These are phyloP conservation scores for Dovyalis caffra DNA, from an alignment of 345 rosid species.

Conservation along the genomic window DNA sequence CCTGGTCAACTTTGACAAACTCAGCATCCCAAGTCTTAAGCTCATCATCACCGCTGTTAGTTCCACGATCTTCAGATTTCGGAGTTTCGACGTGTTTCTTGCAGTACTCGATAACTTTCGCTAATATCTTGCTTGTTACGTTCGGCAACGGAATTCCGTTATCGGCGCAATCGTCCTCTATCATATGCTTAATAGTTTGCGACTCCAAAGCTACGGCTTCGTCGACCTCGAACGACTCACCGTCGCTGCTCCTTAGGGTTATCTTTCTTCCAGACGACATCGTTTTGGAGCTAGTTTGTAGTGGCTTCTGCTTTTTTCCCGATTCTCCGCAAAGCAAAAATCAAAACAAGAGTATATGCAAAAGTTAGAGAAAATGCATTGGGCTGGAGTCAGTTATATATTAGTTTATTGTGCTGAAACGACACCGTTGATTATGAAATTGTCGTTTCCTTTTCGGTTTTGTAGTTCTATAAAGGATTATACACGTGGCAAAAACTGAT, in stretches of 20 bases:
- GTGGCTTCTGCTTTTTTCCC: no score
- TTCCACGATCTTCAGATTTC: neutral
- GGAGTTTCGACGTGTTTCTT: slow-evolving; percentile 28
- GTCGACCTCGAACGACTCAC: slow-evolving; percentile 21
- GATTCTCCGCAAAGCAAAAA: no score
- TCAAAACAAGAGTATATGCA: no score
- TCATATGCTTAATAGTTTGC: slow-evolving; percentile 29
- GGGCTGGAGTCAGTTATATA: no score
- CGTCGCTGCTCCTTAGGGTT: slow-evolving; percentile 21
- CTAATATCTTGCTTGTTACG: slow-evolving; percentile 29
- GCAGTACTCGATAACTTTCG: slow-evolving; percentile 35
- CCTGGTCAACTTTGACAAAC: slow-evolving; percentile 33
- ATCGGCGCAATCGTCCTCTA: slow-evolving; percentile 28
- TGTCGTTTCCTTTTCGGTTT: no score
- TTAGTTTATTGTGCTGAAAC: no score
- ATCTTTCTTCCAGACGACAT: slow-evolving; percentile 24
- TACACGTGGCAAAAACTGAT: no score
- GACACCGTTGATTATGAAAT: no score
- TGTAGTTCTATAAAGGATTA: no score
- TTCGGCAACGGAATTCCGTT: slow-evolving; percentile 26
- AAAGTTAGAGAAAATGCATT: no score
- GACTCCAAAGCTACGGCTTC: slow-evolving; percentile 27
- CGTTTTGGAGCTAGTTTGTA: neutral
- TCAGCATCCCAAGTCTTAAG: slow-evolving; percentile 29
- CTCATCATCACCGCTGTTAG: neutral